Conservation (phyloP, 2,329 filamentous ascomycete genomes). For the Diaporthe capsici region DNA sequence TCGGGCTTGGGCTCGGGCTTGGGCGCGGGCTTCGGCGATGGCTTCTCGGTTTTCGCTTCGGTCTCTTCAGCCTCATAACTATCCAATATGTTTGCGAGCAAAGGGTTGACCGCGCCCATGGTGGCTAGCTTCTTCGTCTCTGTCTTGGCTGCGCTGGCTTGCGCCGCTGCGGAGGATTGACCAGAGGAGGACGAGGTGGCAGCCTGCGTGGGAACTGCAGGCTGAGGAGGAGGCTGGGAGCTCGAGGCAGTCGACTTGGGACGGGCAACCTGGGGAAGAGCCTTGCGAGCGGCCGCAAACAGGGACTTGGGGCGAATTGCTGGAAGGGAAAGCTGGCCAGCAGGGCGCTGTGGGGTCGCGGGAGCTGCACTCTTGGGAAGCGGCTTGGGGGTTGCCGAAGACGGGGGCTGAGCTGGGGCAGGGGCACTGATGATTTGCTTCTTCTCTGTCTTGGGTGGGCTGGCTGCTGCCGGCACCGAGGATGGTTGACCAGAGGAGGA, state of each 20-base stretch:
- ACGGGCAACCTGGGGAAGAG: not conserved
- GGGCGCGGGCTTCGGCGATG: not conserved
- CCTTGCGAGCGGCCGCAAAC: not conserved
- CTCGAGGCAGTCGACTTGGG: not conserved
- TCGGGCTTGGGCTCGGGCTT: not conserved
- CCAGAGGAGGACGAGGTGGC: constrained; percentile 2
- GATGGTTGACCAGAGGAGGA: not conserved
- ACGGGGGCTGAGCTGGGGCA: not conserved
- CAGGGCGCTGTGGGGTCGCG: not conserved
- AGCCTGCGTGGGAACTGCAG: constrained; percentile 2
- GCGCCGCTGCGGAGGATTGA: constrained; percentile 18
- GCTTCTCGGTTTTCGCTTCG: not conserved
- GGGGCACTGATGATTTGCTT: not conserved
- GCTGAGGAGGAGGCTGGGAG: constrained; percentile 4
- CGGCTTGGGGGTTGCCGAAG: not conserved
- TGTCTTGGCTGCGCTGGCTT: not conserved
- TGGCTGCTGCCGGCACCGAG: not conserved
- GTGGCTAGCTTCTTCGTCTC: not conserved
- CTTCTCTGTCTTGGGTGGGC: constrained; percentile 8
- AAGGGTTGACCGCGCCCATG: constrained; percentile 1
- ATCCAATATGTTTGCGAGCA: not conserved
- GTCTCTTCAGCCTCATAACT: constrained; percentile 7
- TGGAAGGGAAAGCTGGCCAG: constrained; percentile 1
- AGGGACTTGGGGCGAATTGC: not conserved
- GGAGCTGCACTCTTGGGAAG: not conserved